phyloP scores from a whole-genome alignment of 139 green algal species.

The Chlamydomonas sp. region DNA sequence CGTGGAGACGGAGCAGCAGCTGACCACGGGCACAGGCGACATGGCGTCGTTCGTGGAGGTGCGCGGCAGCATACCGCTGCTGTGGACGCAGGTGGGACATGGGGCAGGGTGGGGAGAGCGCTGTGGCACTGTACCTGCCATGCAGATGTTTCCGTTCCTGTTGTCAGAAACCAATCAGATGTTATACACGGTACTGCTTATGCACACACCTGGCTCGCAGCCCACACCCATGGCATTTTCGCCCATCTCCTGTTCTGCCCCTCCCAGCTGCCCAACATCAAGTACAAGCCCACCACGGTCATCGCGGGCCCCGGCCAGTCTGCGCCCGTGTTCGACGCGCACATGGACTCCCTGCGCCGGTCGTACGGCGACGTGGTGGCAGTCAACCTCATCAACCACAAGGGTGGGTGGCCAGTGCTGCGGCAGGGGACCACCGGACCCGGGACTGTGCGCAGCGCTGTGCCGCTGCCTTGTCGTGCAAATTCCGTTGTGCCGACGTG shows the following conservation, averaged over 20 bases:
- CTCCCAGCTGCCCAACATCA: slow-evolving; percentile 86
- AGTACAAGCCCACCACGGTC: slow-evolving; percentile 91
- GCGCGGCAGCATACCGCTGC: slow-evolving; percentile 85
- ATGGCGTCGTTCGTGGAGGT: slow-evolving; percentile 55
- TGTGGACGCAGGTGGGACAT: slow-evolving; percentile 74
- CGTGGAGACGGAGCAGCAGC: slow-evolving; percentile 92
- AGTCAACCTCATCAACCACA: slow-evolving; percentile 88
- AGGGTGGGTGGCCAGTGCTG: slow-evolving; percentile 48
- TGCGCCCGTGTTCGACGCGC: slow-evolving; percentile 51
- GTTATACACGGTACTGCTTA: no score
- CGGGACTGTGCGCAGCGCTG: neutral
- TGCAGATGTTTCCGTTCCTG: no score
- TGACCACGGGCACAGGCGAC: slow-evolving; percentile 46
- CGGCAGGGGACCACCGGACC: neutral
- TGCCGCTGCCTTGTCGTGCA: neutral
- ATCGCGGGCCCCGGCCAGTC: slow-evolving; percentile 52
- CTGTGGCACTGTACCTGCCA: neutral
- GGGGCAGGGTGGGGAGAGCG: neutral
- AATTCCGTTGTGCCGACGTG: neutral
- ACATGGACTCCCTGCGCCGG: slow-evolving; percentile 49
- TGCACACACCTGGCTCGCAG: no score
- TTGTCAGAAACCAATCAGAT: no score
- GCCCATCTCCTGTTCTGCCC: no score
- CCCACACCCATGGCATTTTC: neutral
- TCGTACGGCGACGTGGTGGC: slow-evolving; percentile 67